A percentile compares a stretch with the other conserved stretches of the same genome.
Evolutionary conservation across 805 yeast species (phyloP).

Genomic region (Candida nitratophila): DNA sequence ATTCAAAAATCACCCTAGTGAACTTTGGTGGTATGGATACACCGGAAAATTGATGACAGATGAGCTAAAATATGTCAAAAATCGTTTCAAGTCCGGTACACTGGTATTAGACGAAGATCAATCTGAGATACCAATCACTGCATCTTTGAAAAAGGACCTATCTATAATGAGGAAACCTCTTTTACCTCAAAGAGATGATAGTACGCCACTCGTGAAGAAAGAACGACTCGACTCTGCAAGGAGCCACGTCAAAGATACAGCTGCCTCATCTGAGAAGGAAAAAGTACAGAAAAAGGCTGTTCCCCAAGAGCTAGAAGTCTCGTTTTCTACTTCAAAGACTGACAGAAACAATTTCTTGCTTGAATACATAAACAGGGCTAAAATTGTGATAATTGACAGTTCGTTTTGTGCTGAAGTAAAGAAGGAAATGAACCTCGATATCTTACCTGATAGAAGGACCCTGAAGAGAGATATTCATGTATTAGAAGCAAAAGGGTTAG

Average conservation of each 20-base stretch:
- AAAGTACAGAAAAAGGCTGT: not conserved
- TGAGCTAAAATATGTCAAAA: not conserved
- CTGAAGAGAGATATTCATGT: constrained; percentile 34
- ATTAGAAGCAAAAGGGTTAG: constrained; percentile 24
- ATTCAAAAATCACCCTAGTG: constrained; percentile 4
- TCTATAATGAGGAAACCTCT: too few species aligned
- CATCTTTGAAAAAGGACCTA: not conserved
- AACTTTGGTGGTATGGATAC: constrained; percentile 12
- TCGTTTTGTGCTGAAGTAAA: not conserved
- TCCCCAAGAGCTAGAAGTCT: not conserved
- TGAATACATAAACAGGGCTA: not conserved
- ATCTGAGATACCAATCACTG: not conserved
- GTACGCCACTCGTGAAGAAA: not conserved
- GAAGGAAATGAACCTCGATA: not conserved
- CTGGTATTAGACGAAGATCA: not conserved
- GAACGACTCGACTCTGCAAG: too few species aligned
- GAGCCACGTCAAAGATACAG: too few species aligned
- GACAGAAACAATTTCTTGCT: not conserved
- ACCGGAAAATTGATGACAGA: constrained; percentile 4
- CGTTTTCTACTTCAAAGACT: not conserved
- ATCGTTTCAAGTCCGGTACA: not conserved
- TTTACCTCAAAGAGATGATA: not conserved
- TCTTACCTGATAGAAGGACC: constrained; percentile 42
- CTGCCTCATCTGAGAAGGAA: too few species aligned
- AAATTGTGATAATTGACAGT: not conserved